Base-by-base conservation (phyloP, 192 early-diverging fungal species). In the Phycomyces blakesleeanus region DNA sequence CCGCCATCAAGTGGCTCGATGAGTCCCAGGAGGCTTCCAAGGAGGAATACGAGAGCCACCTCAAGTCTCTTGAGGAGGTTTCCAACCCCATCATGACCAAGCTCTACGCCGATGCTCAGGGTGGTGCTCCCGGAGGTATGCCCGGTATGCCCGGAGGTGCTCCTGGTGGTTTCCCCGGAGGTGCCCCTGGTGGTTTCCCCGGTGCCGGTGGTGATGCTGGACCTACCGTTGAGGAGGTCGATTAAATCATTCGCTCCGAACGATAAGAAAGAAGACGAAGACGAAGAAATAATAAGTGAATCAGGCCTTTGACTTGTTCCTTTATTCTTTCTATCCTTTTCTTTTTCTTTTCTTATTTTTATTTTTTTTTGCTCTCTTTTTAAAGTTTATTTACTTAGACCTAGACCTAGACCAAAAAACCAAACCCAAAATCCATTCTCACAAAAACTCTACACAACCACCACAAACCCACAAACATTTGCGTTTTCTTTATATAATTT, bases 81-180 rank as follows among this genome's bases (percentile, higher is more conserved):
- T 93, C 94, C 69, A 95, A 96, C 88, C 94, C 95, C 68, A 97
- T 99, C 86, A 97, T 97, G 91, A 88, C 80, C 76, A 93, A 91
- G 82, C 74, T 98, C 75, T 97, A 98, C 83, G 44, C 44, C 11
- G 92, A 93, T 85, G 92, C 94, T 76, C 75, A 81, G 59, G 85
- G 83, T 56, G 88, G 77, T 68, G 75, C 86, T 67, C 75, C 93
- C 57, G 94, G 93, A 47, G 59, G 41, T 61, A 56, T 37, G 18
- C 85, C 69, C 51, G 69, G 62, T 51, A 63, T 67, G 55, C 65
- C 65, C 38, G 65, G 64, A 24, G 64, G 65, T 66, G 83, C 87
- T 55, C 84, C 88, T 44, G 91, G 92, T 69, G 92, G 89, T 58
- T 86, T 87, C 85, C 89, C 91, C 57, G 62, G 62, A 38, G 66